Evolutionary conservation across 805 yeast species (phyloP), one percentile per base, ranked within the genome.

Genomic region (Maudiozyma saulgeensis): DNA sequence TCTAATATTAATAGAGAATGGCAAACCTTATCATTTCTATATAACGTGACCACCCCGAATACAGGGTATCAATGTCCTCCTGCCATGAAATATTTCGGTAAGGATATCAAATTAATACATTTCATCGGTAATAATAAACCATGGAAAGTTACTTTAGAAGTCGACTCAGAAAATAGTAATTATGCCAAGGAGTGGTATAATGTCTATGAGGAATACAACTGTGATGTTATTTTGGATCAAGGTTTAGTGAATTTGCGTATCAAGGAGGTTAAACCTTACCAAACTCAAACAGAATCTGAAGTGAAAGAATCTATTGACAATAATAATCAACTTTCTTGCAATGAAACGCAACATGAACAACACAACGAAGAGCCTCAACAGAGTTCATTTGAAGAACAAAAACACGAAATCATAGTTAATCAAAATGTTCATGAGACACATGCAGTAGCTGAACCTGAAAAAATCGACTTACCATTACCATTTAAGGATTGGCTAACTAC

Each of bases 11-110:
- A 35, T 3, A 50, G 57, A 31, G 49, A 57, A 13, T 90, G 97
- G 96, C 65, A 72, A 32, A 74, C 79, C 44, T 68, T 93, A 44
- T 90, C 97, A 1, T 91, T 90, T 58, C 57, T 79, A 43, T 91
- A 80, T 71, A 91, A 91, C 60, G 95, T 91, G 32, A 91, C 97
- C 49, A 68, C 56, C 87, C 48, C 75, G 79, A 35, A 72, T 73
- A 21, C 79, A 41, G 80, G 78, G 44, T 87, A 87, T 61, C 83
- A 87, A 66, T 84, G 82, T 66, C 68, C 73, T 19, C 93, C 95
- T 0, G 93, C 95, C 0, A 79, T 70, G 59, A 67, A 65, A 39
- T 75, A 77, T 59, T 87, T 82, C 60, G 51, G 57, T 15, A 49
- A 63, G 13, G 66, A 73, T 23, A 67, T 79, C 23, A 69, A 68